phyloP scores from a whole-genome alignment of 345 rosid species.

The Bretschneidera sinensis region DNA sequence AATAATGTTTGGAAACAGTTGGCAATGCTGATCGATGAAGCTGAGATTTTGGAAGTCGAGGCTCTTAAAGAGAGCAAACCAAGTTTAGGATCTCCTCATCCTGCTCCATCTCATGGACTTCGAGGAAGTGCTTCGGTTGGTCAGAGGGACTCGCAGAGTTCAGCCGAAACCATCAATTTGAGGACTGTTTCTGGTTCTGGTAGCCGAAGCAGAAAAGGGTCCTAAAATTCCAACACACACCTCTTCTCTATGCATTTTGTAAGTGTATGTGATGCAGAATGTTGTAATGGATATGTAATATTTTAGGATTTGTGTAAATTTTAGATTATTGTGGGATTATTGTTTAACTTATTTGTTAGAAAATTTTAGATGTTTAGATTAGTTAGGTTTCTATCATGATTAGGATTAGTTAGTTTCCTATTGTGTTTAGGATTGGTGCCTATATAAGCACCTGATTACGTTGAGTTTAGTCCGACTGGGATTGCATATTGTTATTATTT shows the following conservation, averaged over 20 bases:
- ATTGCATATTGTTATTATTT: too few relatives aligned
- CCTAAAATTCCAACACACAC: conserved; percentile 17
- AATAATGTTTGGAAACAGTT: conserved; percentile 36
- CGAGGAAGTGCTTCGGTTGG: conserved; percentile 25
- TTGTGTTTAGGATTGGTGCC: too few relatives aligned
- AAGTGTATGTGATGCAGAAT: too few relatives aligned
- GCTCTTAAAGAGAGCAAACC: conserved; percentile 33
- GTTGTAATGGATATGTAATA: too few relatives aligned
- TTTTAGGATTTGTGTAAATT: too few relatives aligned
- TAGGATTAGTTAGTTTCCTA: too few relatives aligned
- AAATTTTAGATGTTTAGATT: too few relatives aligned
- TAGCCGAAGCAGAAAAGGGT: conserved; percentile 53
- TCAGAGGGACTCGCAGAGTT: conserved; percentile 31
- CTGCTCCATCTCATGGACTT: conserved; percentile 27
- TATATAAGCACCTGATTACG: too few relatives aligned
- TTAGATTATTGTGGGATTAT: too few relatives aligned
- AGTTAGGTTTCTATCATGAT: too few relatives aligned
- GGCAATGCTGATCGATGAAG: conserved; percentile 55
- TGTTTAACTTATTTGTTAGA: too few relatives aligned
- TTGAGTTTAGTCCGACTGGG: too few relatives aligned
- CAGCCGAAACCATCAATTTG: conserved; percentile 23
- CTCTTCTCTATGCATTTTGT: conserved; percentile 15
- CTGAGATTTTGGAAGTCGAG: conserved; percentile 57
- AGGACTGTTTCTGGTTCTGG: conserved; percentile 36
- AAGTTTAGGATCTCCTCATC: conserved; percentile 33